phyloP scores from a whole-genome alignment of 2,329 filamentous ascomycete genomes.

The Scortechinia acanthostroma region DNA sequence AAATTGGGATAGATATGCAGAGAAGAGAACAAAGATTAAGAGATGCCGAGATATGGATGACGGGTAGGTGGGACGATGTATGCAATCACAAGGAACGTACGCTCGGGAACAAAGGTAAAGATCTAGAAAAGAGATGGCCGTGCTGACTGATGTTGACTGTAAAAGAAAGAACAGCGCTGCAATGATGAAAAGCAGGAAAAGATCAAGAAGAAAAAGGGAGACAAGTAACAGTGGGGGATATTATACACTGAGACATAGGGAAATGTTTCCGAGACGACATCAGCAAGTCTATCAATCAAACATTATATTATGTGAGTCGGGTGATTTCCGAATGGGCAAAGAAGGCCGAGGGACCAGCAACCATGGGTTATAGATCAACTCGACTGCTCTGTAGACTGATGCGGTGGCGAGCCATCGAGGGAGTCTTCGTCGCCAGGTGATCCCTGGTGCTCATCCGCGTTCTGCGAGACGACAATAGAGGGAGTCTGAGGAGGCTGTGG shows the following conservation, averaged over 20 bases:
- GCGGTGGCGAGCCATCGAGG: not conserved
- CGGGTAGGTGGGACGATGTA: too few relatives aligned
- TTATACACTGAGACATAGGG: not conserved
- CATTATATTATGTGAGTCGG: too few relatives aligned
- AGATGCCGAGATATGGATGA: too few relatives aligned
- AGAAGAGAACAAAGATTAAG: too few relatives aligned
- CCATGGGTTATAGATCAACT: not conserved
- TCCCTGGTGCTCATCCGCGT: not conserved
- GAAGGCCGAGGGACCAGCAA: too few relatives aligned
- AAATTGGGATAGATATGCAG: too few relatives aligned
- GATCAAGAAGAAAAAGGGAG: not conserved
- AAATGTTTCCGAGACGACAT: not conserved
- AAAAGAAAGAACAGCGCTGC: too few relatives aligned
- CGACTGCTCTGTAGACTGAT: not conserved
- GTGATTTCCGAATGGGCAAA: too few relatives aligned
- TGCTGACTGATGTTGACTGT: too few relatives aligned
- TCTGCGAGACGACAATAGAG: not conserved
- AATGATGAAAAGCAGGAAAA: not conserved
- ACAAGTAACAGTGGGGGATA: not conserved
- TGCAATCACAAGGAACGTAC: too few relatives aligned
- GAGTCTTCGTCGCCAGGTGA: slow-evolving; percentile 1
- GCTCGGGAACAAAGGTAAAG: too few relatives aligned
- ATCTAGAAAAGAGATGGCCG: too few relatives aligned
- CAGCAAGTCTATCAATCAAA: not conserved
- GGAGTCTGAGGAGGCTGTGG: not conserved